Evolutionary conservation across 139 green algal species (phyloP).

Genomic region (Limnomonas spitsbergensis): DNA sequence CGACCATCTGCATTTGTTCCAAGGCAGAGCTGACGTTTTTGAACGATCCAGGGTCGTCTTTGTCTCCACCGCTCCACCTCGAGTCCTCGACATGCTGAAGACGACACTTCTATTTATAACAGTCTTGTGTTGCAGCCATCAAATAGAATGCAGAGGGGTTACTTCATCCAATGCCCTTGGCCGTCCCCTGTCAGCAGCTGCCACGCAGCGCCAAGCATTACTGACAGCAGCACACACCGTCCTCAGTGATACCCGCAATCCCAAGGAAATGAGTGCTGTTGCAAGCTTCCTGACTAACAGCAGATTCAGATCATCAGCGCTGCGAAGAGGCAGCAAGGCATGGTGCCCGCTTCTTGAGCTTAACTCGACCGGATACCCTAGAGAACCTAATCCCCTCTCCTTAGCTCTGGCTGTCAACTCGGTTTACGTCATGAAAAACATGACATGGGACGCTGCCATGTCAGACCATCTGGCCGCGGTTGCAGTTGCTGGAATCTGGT

Average conservation of each 20-base stretch:
- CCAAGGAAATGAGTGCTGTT: not conserved
- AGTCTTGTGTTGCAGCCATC: too few species aligned
- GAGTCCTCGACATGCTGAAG: too few species aligned
- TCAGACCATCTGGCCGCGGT: conserved; percentile 6
- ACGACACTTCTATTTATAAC: too few species aligned
- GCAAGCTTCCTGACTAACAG: not conserved
- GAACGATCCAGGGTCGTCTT: too few species aligned
- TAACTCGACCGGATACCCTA: not conserved
- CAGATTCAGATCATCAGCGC: not conserved
- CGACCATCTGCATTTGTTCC: too few species aligned
- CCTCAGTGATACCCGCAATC: not conserved
- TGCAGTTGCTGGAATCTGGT: conserved; percentile 20
- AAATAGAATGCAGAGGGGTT: too few species aligned
- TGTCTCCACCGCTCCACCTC: too few species aligned
- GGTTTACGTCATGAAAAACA: not conserved
- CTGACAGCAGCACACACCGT: too few species aligned
- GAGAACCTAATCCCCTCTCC: not conserved
- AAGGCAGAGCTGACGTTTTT: too few species aligned
- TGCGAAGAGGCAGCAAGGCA: conserved; percentile 5
- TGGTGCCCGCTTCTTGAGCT: not conserved
- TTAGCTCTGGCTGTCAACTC: conserved; percentile 1
- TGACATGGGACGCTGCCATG: conserved; percentile 17
- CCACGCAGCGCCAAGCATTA: too few species aligned
- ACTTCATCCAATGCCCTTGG: too few species aligned
- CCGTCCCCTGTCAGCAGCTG: too few species aligned